Evolutionary conservation across 164 flowering plant species (phyloP).

Genomic region (Echeveria elegans): DNA sequence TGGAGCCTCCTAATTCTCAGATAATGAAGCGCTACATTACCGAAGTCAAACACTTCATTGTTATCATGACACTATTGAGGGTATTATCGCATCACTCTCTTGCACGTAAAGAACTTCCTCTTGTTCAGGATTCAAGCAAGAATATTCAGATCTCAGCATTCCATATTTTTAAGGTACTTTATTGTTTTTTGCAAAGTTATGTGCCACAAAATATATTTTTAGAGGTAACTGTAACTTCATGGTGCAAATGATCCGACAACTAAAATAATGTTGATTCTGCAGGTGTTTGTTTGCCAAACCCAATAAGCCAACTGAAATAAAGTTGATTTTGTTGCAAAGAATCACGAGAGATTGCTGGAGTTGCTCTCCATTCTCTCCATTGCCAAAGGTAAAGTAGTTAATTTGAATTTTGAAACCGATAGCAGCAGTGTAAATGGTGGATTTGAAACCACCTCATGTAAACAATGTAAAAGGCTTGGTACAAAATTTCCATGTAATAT

Average conservation of each 20-base stretch:
- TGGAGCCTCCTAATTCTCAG: constrained; percentile 81
- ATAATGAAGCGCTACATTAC: constrained; percentile 87
- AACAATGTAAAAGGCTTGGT: too few species aligned
- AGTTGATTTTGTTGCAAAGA: constrained; percentile 65
- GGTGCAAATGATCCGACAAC: neutral
- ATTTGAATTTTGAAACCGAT: neutral
- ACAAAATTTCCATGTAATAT: too few species aligned
- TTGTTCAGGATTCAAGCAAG: constrained; percentile 88
- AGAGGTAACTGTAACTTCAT: neutral
- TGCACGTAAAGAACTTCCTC: neutral
- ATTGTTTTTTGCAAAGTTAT: constrained; percentile 7
- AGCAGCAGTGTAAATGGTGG: too few species aligned
- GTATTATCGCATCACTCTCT: constrained; percentile 26
- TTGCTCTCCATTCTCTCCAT: constrained; percentile 64
- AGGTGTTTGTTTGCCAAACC: constrained; percentile 99
- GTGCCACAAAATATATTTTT: neutral
- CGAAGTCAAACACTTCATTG: constrained; percentile 74
- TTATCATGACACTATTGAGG: constrained; percentile 82
- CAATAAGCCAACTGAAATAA: constrained; percentile 76
- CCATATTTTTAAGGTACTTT: constrained; percentile 99
- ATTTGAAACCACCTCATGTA: too few species aligned
- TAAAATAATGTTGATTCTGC: constrained; percentile 10
- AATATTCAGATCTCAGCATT: constrained; percentile 89
- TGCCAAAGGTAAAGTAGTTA: constrained; percentile 53
- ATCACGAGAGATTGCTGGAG: constrained; percentile 55